Conservation (phyloP, 1,139 yeast genomes). For the Hemisphaericaspora xylofermentans region DNA sequence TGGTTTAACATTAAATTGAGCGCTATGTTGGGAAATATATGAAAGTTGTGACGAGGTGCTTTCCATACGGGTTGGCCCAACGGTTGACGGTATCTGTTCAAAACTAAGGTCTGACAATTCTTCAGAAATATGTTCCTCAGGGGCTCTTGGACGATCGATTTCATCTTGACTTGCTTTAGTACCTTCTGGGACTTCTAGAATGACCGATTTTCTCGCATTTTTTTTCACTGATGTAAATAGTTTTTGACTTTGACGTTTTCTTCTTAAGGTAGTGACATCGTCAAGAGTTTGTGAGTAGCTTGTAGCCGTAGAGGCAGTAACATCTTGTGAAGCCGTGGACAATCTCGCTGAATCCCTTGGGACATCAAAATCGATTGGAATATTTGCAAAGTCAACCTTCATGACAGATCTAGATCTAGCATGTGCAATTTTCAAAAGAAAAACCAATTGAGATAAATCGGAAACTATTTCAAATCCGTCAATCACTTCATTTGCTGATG, state of each 20-base stretch:
- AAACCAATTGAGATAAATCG: conserved; percentile 70
- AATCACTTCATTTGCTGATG: conserved; percentile 42
- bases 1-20: conserved; percentile 36
- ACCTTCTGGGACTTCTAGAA: conserved; percentile 55
- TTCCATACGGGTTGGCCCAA: conserved; percentile 6
- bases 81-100: conserved; percentile 3
- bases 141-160: conserved; percentile 8
- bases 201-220: conserved; percentile 45
- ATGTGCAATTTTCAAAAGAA: conserved; percentile 78
- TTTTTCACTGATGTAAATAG: conserved; percentile 56
- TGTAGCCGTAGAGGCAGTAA: conserved; percentile 18
- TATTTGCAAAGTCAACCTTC: conserved; percentile 23
- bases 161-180: conserved; percentile 34
- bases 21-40: conserved; percentile 18
- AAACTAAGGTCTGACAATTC: conserved; percentile 12
- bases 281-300: conserved; percentile 68
- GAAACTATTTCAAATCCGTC: conserved; percentile 63
- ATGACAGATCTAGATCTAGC: conserved; percentile 74
- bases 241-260: conserved; percentile 69
- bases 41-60: conserved; percentile 18
- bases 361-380: conserved; percentile 1
- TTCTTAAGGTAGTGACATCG: conserved; percentile 76
- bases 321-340: not conserved
- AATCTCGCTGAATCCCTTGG: not conserved
- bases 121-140: conserved; percentile 17